A percentile compares a stretch with the other conserved stretches of the same genome.
phyloP scores from a whole-genome alignment of 345 rosid species.

The Eucalyptus erythrocorys region DNA sequence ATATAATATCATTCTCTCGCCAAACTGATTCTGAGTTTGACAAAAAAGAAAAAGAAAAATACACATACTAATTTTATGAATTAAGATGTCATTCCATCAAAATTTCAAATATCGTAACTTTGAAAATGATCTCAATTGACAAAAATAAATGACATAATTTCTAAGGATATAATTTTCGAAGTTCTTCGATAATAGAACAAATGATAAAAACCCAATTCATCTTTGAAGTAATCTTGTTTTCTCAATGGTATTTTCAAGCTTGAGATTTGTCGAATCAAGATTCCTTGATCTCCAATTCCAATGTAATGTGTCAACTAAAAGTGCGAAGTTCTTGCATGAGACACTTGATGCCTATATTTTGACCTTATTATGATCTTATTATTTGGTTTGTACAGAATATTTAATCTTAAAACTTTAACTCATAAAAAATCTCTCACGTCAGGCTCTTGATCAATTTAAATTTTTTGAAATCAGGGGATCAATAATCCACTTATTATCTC shows the following conservation, averaged over 20 bases:
- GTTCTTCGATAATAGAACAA: accelerated
- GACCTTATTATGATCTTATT: neutral
- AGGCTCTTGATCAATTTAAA: neutral
- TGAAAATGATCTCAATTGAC: accelerated
- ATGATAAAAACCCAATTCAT: accelerated
- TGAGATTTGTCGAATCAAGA: neutral
- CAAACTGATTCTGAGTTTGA: too few species aligned
- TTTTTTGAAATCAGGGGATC: neutral
- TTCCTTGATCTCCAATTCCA: accelerated
- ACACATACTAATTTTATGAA: too few species aligned
- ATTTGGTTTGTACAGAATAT: neutral
- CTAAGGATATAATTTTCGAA: neutral
- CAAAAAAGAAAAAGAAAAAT: accelerated
- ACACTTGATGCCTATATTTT: neutral
- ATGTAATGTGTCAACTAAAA: neutral
- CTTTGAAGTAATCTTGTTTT: neutral
- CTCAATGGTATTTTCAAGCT: neutral
- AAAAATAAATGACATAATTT: neutral
- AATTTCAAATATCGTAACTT: neutral
- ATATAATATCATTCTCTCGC: too few species aligned
- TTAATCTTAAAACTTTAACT: neutral
- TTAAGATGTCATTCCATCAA: neutral
- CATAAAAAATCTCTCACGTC: neutral
- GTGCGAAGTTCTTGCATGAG: neutral
- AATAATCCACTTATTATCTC: neutral